phyloP scores from a whole-genome alignment of 108 stramenopile species.

The Heterococcus sp. region DNA sequence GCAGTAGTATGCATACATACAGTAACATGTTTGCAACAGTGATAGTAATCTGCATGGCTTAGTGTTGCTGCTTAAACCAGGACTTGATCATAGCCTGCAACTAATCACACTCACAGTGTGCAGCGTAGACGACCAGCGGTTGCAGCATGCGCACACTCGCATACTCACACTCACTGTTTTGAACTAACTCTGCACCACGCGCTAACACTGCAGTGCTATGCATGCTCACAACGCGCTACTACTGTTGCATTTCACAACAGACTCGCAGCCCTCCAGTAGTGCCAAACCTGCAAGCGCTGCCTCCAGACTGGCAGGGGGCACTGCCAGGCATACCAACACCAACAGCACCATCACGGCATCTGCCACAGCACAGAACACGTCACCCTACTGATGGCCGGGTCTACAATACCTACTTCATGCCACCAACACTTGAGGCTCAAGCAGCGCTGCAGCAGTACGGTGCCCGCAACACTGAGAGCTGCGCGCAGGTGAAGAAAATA shows the following conservation, averaged over 20 bases:
- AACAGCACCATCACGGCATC: neutral
- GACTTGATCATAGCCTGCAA: no score
- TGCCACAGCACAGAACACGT: constrained; percentile 6
- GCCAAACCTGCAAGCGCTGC: constrained; percentile 77
- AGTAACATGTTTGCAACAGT: no score
- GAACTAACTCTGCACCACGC: no score
- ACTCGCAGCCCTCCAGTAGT: constrained; percentile 69
- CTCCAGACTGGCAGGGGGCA: constrained; percentile 33
- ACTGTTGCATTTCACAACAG: no score
- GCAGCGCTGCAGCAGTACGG: neutral
- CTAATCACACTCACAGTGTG: no score
- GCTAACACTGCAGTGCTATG: no score
- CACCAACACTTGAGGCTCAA: neutral
- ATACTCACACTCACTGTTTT: no score
- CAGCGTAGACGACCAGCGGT: no score
- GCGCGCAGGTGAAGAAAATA: constrained; percentile 9
- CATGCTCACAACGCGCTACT: no score
- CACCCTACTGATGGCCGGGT: constrained; percentile 19
- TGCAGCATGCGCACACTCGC: no score
- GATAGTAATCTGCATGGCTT: no score
- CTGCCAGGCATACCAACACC: neutral
- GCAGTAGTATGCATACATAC: neutral
- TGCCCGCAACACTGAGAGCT: constrained; percentile 10
- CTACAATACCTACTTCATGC: constrained; percentile 41
- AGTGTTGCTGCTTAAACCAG: no score